Base-by-base conservation (phyloP, 345 rosid genomes). In the Eucalyptus lansdowneana region DNA sequence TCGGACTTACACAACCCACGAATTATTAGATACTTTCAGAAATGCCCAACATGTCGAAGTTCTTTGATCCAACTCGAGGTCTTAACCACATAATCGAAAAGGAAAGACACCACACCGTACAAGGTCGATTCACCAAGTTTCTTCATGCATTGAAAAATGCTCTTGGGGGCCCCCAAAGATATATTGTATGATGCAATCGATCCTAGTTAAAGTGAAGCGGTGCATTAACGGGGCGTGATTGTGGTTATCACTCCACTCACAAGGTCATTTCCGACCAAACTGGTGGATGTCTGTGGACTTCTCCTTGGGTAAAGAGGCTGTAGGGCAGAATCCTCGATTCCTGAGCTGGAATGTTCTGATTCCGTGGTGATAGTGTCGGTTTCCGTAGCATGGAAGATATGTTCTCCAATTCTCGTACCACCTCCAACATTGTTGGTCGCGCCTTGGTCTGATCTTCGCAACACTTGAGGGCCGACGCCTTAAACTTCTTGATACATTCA, bases 351-450 rank as follows among this genome's bases (percentile, higher is more conserved):
- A 50, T 29, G 40, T 40, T 86, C n/a, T 49, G 89, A 45, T 50
- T 92, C 93, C 16, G 91, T 6, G 42, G 93, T 27, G 62, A 89
- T 87, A 67, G 89, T 91, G 25, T 95, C 93, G 3, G 96, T 90
- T 88, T 94, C 95, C 6, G 97, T 93, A 93, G 91, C 93, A 93
- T 90, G 56, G 69, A 80, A 94, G 97, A 94, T 90, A 98, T 95
- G 45, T 87, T 92, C 87, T 97, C 99, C 7, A 98, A 94, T 92
- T 96, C 98, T 88, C 99, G 93, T 53, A 96, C 98, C 88, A 98
- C 98, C 86, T 97, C 98, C 7, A 94, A 93, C 98, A 97, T 97
- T 45, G 99, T 94, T 86, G 99, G 99, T 89, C 99, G 94, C 42
- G 90, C 89, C 86, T 95, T 94, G 2, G 96, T 94, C 91, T 95